Evolutionary conservation across 2,329 filamentous ascomycete species (phyloP), one percentile per base, ranked within the genome.

Genomic region (Fusarium odoratissimum): DNA sequence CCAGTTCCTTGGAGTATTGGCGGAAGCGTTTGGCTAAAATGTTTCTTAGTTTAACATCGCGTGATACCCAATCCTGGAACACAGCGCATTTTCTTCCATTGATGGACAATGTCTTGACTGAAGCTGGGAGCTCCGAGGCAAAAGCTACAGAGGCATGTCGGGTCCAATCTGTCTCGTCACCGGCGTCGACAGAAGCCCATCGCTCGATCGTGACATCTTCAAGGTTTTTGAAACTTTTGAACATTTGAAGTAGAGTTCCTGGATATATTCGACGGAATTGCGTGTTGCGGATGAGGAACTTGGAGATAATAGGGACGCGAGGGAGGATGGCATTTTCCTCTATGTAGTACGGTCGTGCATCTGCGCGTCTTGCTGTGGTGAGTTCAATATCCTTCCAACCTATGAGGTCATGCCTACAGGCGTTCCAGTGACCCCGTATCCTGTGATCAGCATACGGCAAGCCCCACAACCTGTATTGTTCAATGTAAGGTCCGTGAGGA

Each of bases 231-330:
- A 73, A 46, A 16, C 54, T 71, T 6, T 37, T 7, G 6, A 60
- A 33, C 5, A 71, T 60, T 3, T 33, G 33, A 9, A 16, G 28
- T 0, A 73, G 16, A 2, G 44, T 28, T 2, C 5, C 1, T 10
- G 70, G 54, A 2, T 3, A n/a, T 3, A 73, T 35, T 1, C 23
- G 33, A 7, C 58, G 58, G 25, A 71, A 68, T 2, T 73, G 45
- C 11, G 51, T 59, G n/a, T 25, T 25, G 8, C 70, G 66, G 23
- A 73, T 48, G 2, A 73, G 51, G 5, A 73, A 58, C 3, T 44
- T 51, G 10, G 41, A 44, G 10, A 73, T 23, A 6, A 40, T 46
- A 6, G 41, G 30, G 6, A 73, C 45, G 1, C 1, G 3, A 7
- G 70, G 61, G 4, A 73, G 37, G 1, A 12, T 8, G 6, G 41